These are phyloP conservation scores for Hyphopichia buzzinii DNA, from an alignment of 1,139 yeast species.

Conservation along the genomic window DNA sequence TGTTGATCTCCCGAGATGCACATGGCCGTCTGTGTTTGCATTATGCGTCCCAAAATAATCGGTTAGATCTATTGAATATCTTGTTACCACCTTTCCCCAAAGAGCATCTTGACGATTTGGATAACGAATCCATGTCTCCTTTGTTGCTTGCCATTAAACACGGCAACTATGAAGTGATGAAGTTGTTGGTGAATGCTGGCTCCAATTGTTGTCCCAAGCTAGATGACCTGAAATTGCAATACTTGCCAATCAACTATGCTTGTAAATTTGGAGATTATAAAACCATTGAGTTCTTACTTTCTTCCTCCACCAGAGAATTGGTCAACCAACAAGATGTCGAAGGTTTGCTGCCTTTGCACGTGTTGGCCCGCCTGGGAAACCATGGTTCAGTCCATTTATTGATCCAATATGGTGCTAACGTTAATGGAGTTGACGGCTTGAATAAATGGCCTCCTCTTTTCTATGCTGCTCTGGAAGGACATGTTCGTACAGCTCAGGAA, in stretches of 20 bases:
- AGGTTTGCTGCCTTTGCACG: conserved; percentile 85
- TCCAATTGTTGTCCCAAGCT: conserved; percentile 57
- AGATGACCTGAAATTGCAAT: conserved; percentile 51
- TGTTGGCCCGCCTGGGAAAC: conserved; percentile 84
- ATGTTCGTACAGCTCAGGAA: conserved; percentile 65
- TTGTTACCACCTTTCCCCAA: conserved; percentile 40
- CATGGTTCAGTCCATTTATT: conserved; percentile 63
- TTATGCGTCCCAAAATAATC: conserved; percentile 75
- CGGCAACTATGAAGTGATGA: conserved; percentile 56
- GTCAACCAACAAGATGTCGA: conserved; percentile 71
- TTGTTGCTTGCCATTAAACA: conserved; percentile 74
- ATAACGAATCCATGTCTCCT: conserved; percentile 78
- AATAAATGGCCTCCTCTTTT: conserved; percentile 94
- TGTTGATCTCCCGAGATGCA: conserved; percentile 49
- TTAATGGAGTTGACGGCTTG: conserved; percentile 77
- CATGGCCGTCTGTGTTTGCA: conserved; percentile 86
- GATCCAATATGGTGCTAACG: conserved; percentile 70
- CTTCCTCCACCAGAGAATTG: conserved; percentile 25
- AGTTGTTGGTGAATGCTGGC: conserved; percentile 42
- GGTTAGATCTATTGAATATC: conserved; percentile 52
- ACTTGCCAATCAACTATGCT: conserved; percentile 85
- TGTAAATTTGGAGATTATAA: conserved; percentile 80
- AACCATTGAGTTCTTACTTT: conserved; percentile 60
- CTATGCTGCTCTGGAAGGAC: conserved; percentile 88
- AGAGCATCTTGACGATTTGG: conserved; percentile 49